These are phyloP conservation scores for Arabidopsis arenosa DNA, from an alignment of 345 rosid species.

Conservation along the genomic window DNA sequence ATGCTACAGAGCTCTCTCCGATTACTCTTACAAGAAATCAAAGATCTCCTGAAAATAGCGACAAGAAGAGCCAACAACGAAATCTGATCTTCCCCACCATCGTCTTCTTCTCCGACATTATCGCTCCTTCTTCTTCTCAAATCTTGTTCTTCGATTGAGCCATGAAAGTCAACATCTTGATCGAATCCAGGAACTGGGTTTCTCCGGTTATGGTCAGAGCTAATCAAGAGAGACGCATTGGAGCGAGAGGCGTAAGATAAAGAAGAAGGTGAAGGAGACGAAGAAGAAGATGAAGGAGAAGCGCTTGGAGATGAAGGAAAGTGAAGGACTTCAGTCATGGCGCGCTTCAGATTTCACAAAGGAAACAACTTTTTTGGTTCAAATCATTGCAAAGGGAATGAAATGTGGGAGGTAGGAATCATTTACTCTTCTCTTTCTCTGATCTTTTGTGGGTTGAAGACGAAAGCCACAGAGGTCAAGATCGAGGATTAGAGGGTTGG, in stretches of 20 bases:
- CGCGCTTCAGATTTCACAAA: conserved; percentile 33
- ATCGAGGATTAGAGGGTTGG: conserved; percentile 5
- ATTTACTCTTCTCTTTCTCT: conserved; percentile 38
- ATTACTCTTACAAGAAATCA: conserved; percentile 66
- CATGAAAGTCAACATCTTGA: conserved; percentile 44
- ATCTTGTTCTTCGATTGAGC: conserved; percentile 35
- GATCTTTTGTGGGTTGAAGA: conserved; percentile 36
- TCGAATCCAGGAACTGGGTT: conserved; percentile 23
- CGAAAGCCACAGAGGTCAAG: conserved; percentile 31
- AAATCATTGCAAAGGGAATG: conserved; percentile 2
- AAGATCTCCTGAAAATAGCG: conserved; percentile 74
- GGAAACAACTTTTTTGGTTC: conserved; percentile 12
- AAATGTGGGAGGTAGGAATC: conserved; percentile 47
- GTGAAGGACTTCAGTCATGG: conserved; percentile 86
- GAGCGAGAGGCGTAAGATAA: conserved; percentile 40
- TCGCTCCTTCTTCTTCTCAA: conserved; percentile 32
- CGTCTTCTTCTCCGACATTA: conserved; percentile 17
- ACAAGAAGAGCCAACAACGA: conserved; percentile 72
- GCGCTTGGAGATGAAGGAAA: conserved; percentile 62
- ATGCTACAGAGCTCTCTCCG: conserved; percentile 64
- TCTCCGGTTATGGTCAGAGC: conserved; percentile 30
- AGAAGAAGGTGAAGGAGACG: conserved; percentile 48
- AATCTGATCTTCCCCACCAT: conserved; percentile 60
- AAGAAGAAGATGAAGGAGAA: conserved; percentile 44
- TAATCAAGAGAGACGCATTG: conserved; percentile 31